These are phyloP conservation scores for Gaeumannomyces tritici DNA, from an alignment of 2,329 filamentous ascomycete species.

Conservation along the genomic window DNA sequence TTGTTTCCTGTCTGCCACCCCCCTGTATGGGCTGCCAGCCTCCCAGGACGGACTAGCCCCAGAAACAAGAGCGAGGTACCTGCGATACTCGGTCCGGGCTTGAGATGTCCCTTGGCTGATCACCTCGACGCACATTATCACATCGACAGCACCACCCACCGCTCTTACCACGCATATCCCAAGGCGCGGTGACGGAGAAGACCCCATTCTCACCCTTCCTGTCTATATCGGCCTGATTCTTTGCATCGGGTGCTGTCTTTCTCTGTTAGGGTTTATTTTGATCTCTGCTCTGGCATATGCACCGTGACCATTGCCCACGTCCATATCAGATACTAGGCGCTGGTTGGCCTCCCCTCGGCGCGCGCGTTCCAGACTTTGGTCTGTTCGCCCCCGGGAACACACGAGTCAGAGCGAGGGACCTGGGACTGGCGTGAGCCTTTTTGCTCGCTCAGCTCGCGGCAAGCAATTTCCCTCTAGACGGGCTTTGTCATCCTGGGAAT, in stretches of 20 bases:
- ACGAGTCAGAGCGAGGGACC: conserved; percentile 2
- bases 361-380: background rate
- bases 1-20: background rate
- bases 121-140: background rate
- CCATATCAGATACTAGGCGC: background rate
- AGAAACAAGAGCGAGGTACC: background rate
- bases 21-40: background rate
- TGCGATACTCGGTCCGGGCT: background rate
- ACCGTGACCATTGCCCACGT: background rate
- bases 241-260: background rate
- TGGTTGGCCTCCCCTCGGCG: background rate
- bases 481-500: background rate
- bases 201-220: background rate
- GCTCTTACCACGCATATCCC: background rate
- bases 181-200: background rate
- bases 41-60: background rate
- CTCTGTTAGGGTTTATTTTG: background rate
- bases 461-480: conserved; percentile 4
- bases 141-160: background rate
- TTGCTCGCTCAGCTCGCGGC: conserved; percentile 1
- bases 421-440: background rate
- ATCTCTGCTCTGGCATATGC: background rate
- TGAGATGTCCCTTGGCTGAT: background rate
- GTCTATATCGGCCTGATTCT: background rate
- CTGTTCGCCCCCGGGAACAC: background rate